Conservation (phyloP, 805 yeast genomes). For the Saccharomyces jurei region DNA sequence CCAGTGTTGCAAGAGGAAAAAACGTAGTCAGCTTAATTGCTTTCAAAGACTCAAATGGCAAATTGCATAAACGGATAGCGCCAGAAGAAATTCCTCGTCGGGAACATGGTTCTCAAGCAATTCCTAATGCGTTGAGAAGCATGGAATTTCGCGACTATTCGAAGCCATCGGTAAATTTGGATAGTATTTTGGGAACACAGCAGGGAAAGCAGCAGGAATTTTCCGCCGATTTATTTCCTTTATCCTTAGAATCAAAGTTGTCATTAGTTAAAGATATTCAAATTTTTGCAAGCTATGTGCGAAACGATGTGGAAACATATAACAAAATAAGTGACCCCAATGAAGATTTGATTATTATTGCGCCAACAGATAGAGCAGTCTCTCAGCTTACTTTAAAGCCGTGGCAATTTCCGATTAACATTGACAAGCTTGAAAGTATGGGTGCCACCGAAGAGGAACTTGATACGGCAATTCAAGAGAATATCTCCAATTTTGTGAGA, state of each 20-base stretch:
- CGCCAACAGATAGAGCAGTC: constrained; percentile 64
- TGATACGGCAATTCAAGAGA: constrained; percentile 43
- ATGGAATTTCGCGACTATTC: not conserved
- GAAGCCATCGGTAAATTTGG: not conserved
- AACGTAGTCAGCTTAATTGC: constrained; percentile 6
- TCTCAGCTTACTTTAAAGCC: constrained; percentile 49
- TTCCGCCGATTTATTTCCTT: constrained; percentile 3
- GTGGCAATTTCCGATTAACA: constrained; percentile 66
- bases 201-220: constrained; percentile 4
- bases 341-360: constrained; percentile 46
- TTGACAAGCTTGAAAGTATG: constrained; percentile 25
- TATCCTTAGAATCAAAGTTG: constrained; percentile 25
- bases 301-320: constrained; percentile 50
- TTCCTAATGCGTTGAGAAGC: not conserved
- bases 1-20: not conserved
- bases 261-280: constrained; percentile 37
- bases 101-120: not conserved
- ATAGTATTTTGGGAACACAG: constrained; percentile 2
- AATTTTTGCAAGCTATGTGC: constrained; percentile 60
- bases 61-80: constrained; percentile 6
- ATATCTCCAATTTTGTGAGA: constrained; percentile 50
- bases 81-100: not conserved
- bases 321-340: constrained; percentile 39
- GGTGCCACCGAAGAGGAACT: constrained; percentile 34
- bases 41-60: constrained; percentile 10